Base-by-base conservation (phyloP, 208 protist species). In the Trypanosoma rangeli region DNA sequence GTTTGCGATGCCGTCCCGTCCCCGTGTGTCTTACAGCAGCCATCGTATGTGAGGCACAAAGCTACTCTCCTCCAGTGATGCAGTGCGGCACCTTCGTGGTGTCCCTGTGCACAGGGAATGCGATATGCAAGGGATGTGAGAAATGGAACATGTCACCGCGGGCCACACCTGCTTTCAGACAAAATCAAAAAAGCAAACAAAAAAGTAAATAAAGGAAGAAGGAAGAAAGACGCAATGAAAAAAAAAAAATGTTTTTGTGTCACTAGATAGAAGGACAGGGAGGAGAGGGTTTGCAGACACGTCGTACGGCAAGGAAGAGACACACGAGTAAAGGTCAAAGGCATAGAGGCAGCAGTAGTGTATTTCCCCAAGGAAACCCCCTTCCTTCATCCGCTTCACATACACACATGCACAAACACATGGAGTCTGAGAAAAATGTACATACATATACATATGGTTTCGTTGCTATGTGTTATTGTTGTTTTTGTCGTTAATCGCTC, bases 21-120 rank as follows among this genome's bases (percentile, higher is more conserved):
- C 90, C 33, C 87, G 84, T 26, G 90, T 94, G 80, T 95, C 90
- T 68, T 95, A 84, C 61, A 93, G 68, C 35, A 95, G 63, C 70
- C 85, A 95, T 26, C 81, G 68, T 12, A 95, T 79, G 70, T 94
- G 94, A 42, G 90, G 87, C 13, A 83, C 79, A 35, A 84, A 86
- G 22, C 68, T 60, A 20, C 87, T 92, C 42, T 93, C 87, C 73
- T 92, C 86, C 1, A 79, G 78, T 1, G 85, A 90, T 16, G 76
- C 82, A 35, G 92, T 91, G 74, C 90, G 90, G 37, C 33, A 65
- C 74, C 64, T 88, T 83, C 22, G 46, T 67, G 4, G 85, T 92
- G 69, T 93, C 90, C 62, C 80, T 74, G 74, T 87, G 60, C 5
- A 86, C 26, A 9, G 82, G 61, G 49, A 90, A 61, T 62, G 67